These are phyloP conservation scores for Botrytis deweyae DNA, from an alignment of 2,329 filamentous ascomycete species.

Conservation along the genomic window DNA sequence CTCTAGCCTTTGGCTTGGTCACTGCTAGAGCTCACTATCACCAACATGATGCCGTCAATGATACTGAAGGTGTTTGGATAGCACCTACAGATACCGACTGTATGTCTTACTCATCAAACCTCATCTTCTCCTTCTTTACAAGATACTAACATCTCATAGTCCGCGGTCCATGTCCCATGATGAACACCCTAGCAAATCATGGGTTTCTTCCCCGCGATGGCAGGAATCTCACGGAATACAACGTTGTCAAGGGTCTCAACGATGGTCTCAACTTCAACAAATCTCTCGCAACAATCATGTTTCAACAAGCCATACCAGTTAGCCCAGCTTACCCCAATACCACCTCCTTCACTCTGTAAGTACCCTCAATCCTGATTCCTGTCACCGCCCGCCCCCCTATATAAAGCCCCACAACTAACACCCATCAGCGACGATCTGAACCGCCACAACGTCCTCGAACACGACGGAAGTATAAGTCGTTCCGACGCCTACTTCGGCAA, in stretches of 20 bases:
- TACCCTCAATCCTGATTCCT: too few species aligned
- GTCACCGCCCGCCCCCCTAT: background rate
- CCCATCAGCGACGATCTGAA: background rate
- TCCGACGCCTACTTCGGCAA: slow-evolving; percentile 51
- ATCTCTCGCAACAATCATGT: slow-evolving; percentile 45
- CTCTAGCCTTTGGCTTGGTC: background rate
- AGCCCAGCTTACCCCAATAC: slow-evolving; percentile 46
- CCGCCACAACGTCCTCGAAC: slow-evolving; percentile 4
- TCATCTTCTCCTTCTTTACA: background rate
- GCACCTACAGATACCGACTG: background rate
- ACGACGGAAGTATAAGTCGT: slow-evolving; percentile 40
- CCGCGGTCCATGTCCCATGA: slow-evolving; percentile 43
- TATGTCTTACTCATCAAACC: background rate
- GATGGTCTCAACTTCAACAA: slow-evolving; percentile 47
- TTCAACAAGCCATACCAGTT: slow-evolving; percentile 44
- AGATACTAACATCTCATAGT: slow-evolving; percentile 26
- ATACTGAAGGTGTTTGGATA: background rate
- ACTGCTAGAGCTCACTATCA: background rate
- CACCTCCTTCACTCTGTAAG: slow-evolving; percentile 32
- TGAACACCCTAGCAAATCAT: slow-evolving; percentile 48
- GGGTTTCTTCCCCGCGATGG: slow-evolving; percentile 46
- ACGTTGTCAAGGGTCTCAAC: slow-evolving; percentile 42
- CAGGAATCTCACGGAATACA: slow-evolving; percentile 39
- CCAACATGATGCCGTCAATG: background rate
- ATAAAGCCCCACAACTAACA: slow-evolving; percentile 30